Evolutionary conservation across 2,329 filamentous ascomycete genomes (phyloP).

Genomic region (Alternaria tenuissima): DNA sequence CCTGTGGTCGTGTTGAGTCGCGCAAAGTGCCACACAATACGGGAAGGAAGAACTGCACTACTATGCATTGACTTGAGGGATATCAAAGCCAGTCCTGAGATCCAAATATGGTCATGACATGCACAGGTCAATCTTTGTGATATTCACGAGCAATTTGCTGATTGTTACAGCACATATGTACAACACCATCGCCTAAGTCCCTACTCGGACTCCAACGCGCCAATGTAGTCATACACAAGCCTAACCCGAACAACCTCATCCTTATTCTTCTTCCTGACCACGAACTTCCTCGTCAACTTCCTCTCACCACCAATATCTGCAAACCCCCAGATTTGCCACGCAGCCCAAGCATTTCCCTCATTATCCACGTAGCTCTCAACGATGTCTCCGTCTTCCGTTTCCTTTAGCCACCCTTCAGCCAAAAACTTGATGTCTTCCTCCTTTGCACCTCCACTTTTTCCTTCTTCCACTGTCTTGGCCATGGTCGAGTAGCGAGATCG

Average conservation of each 20-base stretch:
- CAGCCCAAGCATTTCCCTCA: constrained; percentile 47
- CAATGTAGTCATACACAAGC: constrained; percentile 48
- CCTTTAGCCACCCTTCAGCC: constrained; percentile 41
- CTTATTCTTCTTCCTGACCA: constrained; percentile 43
- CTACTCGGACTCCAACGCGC: constrained; percentile 25
- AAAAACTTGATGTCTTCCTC: constrained; percentile 38
- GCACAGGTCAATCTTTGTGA: neutral
- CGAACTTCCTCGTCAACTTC: constrained; percentile 42
- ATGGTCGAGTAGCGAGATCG: constrained; percentile 61
- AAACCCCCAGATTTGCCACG: constrained; percentile 48
- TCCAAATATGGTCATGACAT: neutral
- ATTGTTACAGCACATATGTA: neutral
- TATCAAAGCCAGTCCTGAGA: neutral
- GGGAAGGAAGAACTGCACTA: constrained; percentile 4
- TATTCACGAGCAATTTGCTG: neutral
- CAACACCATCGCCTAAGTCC: neutral
- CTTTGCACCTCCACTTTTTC: constrained; percentile 25
- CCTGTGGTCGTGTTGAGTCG: neutral
- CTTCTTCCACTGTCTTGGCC: constrained; percentile 31
- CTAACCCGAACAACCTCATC: constrained; percentile 39
- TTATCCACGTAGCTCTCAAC: constrained; percentile 48
- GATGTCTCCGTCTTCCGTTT: constrained; percentile 41
- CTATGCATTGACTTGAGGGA: constrained; percentile 8
- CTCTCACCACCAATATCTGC: constrained; percentile 42
- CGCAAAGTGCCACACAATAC: constrained; percentile 7